A percentile compares a stretch with the other conserved stretches of the same genome.
These are phyloP conservation scores for Grigorovia transvaalensis DNA, from an alignment of 805 yeast species.

Conservation along the genomic window DNA sequence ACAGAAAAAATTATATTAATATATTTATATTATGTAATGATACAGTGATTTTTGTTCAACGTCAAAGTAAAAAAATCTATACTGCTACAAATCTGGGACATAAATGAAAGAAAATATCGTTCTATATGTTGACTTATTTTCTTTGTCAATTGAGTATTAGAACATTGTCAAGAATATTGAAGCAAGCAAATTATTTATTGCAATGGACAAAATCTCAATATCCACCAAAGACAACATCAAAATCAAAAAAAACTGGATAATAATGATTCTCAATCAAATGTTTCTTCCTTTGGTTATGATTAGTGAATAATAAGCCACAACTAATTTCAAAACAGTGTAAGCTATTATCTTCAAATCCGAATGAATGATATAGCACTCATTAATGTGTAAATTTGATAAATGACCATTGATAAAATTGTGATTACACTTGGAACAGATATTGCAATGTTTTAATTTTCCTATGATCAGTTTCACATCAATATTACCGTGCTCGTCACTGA, in stretches of 20 bases:
- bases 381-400: conserved; percentile 38
- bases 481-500: neutral
- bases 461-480: conserved; percentile 3
- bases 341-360: conserved; percentile 13
- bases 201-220: neutral
- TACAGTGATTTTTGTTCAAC: too few relatives aligned
- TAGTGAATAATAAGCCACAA: conserved; percentile 34
- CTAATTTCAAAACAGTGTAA: conserved; percentile 35
- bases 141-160: neutral
- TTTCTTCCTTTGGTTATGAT: conserved; percentile 32
- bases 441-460: conserved; percentile 10
- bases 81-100: neutral
- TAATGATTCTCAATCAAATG: conserved; percentile 44
- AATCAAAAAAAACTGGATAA: conserved; percentile 10
- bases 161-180: neutral
- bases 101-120: too few relatives aligned
- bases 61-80: too few relatives aligned
- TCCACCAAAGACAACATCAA: conserved; percentile 16
- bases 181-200: neutral
- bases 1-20: too few relatives aligned
- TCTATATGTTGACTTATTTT: too few relatives aligned
- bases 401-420: conserved; percentile 35
- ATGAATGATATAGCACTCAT: conserved; percentile 46
- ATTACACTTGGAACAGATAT: conserved; percentile 31
- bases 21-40: too few relatives aligned